Base-by-base conservation (phyloP, 1,284 basidiomycete species). In the Leucoagaricus sp. region DNA sequence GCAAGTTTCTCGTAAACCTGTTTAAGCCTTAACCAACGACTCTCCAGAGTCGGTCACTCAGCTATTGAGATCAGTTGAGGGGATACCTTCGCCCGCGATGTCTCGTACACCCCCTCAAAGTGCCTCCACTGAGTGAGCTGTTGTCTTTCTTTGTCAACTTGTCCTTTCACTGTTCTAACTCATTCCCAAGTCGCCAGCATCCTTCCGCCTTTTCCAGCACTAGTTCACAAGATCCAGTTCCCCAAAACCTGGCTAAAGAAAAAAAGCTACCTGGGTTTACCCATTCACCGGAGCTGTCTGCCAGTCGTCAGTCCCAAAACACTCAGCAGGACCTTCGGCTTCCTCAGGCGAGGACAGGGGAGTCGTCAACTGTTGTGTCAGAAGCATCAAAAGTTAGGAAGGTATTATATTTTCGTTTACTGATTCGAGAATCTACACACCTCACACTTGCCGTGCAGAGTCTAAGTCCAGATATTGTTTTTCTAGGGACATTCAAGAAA, bases 31-130 rank as follows among this genome's bases (percentile, higher is more conserved):
- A 55, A 13, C 19, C 23, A 45, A 25, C 47, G 12, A 40, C 36
- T 33, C 33, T 34, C 3, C 12, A 58, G 63, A 59, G 49, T 25
- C 58, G 58, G 53, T 49, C 61, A 28, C 57, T 61, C 58, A 42
- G n/a, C 49, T 61, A 33, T 60, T 64, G 17, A 48, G 45, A 40
- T 46, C 58, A 8, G 26, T 57, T 33, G 41, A 53, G 23, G 49
- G 55, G 19, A 51, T 57, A 1, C n/a, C 49, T 15, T 46, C 46
- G 21, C 21, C 42, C 25, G n/a, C 31, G 23, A 40, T 13, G 23
- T 17, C 42, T 17, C n/a, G 25, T 12, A 17, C 9, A 17, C 21
- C 31, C 7, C 47, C 29, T 41, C 17, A 41, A 21, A 23, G 23
- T 15, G 3, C 17, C 15, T n/a, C 6, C 36, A 5, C 12, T 2